Conservation (phyloP, 2,329 filamentous ascomycete species). For the Calonectria naviculata region DNA sequence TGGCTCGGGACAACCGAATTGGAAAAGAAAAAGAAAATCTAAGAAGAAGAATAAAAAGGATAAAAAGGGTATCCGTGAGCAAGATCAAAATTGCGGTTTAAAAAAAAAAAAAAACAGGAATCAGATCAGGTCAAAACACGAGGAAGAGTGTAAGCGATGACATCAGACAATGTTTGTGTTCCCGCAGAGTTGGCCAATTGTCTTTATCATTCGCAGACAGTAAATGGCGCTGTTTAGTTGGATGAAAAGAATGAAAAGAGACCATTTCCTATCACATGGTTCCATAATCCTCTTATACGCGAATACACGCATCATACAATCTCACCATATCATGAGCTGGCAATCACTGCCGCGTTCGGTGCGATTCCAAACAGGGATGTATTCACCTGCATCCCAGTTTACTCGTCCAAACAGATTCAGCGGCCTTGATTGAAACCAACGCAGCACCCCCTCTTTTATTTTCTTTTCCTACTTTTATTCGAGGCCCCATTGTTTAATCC, state of each 20-base stretch:
- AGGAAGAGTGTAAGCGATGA: background rate
- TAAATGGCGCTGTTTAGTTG: background rate
- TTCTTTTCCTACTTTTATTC: background rate
- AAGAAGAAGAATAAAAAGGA: too few relatives aligned
- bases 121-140: background rate
- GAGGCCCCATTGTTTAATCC: background rate
- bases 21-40: background rate
- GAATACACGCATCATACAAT: background rate
- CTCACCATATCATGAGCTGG: background rate
- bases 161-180: background rate
- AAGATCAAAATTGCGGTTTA: background rate
- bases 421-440: slow-evolving; percentile 1
- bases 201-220: background rate
- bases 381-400: background rate
- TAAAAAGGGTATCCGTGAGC: background rate
- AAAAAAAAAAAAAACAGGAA: background rate
- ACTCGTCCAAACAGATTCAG: slow-evolving; percentile 8
- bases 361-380: slow-evolving; percentile 14
- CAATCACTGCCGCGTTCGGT: slow-evolving; percentile 3
- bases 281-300: background rate
- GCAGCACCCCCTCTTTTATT: slow-evolving; percentile 9
- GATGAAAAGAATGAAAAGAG: background rate
- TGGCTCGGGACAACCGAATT: slow-evolving; percentile 1
- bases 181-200: background rate
- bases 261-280: background rate